Conservation (phyloP, 2,329 filamentous ascomycete species). For the Aspergillus pseudotamarii region DNA sequence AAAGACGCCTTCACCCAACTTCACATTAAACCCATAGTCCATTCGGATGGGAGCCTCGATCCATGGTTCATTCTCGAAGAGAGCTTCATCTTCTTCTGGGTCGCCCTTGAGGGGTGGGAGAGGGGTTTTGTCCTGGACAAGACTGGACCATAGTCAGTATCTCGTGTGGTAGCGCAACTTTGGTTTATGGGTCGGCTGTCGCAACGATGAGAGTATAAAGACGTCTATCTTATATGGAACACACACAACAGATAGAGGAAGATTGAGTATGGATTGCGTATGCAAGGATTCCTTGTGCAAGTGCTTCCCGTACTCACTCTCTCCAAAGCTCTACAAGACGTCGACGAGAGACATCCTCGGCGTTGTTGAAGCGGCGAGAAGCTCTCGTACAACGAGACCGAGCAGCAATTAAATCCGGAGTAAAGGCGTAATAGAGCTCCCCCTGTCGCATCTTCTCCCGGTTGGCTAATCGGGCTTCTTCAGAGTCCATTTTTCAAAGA, state of each 20-base stretch:
- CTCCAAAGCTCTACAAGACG: slow-evolving; percentile 68
- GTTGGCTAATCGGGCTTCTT: slow-evolving; percentile 27
- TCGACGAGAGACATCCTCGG: slow-evolving; percentile 63
- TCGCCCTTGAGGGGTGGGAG: slow-evolving; percentile 63
- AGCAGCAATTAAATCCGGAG: slow-evolving; percentile 65
- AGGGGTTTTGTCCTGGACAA: slow-evolving; percentile 63
- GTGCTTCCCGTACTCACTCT: slow-evolving; percentile 58
- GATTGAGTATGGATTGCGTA: not conserved
- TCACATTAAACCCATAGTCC: slow-evolving; percentile 79
- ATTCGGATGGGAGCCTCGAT: slow-evolving; percentile 69
- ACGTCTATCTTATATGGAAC: not conserved
- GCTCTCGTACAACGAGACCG: slow-evolving; percentile 66
- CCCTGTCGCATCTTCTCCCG: slow-evolving; percentile 61
- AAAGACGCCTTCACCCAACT: slow-evolving; percentile 70
- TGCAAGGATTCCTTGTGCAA: not conserved
- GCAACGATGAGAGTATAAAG: not conserved
- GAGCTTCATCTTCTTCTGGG: slow-evolving; percentile 64
- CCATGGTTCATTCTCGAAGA: slow-evolving; percentile 68
- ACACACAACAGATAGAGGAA: not conserved
- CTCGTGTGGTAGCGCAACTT: not conserved
- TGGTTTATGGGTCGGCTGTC: not conserved
- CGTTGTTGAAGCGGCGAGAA: slow-evolving; percentile 65
- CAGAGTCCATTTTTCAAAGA: not conserved
- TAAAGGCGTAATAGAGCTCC: slow-evolving; percentile 75
- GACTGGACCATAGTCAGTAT: slow-evolving; percentile 46